These are phyloP conservation scores for Coelastrella sp. DNA, from an alignment of 139 green algal species.

Conservation along the genomic window DNA sequence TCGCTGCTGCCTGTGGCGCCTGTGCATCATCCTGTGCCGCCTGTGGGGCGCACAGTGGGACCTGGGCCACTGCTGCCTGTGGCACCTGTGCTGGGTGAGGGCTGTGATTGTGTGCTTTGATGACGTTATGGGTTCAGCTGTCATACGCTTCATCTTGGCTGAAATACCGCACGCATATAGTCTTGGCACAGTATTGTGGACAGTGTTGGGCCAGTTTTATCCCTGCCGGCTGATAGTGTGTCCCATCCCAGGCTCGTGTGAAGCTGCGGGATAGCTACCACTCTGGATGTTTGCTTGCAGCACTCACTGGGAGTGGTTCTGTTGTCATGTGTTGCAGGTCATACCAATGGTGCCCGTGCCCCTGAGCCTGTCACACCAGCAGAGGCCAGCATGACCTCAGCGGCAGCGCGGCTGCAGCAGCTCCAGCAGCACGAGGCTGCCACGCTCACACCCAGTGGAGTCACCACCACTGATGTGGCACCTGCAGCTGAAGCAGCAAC, in stretches of 20 bases:
- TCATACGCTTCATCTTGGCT: too few species aligned
- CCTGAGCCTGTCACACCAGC: constrained; percentile 49
- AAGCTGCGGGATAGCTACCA: too few species aligned
- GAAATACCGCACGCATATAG: too few species aligned
- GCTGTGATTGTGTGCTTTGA: background rate
- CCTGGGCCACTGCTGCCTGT: constrained; percentile 33
- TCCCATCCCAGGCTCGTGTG: too few species aligned
- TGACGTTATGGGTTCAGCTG: too few species aligned
- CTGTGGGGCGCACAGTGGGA: too few species aligned
- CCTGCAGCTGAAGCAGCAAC: constrained; percentile 1
- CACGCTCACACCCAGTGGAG: constrained; percentile 1
- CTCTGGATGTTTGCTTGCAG: too few species aligned
- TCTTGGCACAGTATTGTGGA: too few species aligned
- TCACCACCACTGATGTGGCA: constrained; percentile 18
- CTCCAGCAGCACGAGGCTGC: constrained; percentile 43
- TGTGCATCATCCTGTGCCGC: constrained; percentile 6
- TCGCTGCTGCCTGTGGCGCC: constrained; percentile 12
- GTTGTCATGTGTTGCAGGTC: background rate
- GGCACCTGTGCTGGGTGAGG: constrained; percentile 24
- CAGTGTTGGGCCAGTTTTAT: too few species aligned
- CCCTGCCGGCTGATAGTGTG: too few species aligned
- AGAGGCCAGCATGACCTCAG: constrained; percentile 50
- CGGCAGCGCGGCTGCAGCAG: constrained; percentile 45
- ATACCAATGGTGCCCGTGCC: background rate
- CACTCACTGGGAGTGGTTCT: background rate